A percentile compares a stretch with the other conserved stretches of the same genome.
Conservation (phyloP, 2,329 filamentous ascomycete species). For the Endoconidiophora polonica region DNA sequence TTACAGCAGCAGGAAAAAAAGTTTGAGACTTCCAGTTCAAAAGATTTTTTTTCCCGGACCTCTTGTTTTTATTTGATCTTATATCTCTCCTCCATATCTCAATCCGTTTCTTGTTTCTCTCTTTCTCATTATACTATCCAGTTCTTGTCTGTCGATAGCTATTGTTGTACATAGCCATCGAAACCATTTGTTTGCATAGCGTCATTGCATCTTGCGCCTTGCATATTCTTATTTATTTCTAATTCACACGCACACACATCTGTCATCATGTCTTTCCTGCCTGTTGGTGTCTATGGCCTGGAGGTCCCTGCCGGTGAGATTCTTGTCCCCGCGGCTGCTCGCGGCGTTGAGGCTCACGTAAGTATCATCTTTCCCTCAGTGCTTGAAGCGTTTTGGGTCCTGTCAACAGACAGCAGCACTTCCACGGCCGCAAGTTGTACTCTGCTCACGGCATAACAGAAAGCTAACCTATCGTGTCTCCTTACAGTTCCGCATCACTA, state of each 20-base stretch:
- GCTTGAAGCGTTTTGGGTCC: background rate
- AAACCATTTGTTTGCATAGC: conserved; percentile 3
- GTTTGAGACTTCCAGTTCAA: conserved; percentile 12
- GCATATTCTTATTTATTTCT: background rate
- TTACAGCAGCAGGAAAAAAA: conserved; percentile 14
- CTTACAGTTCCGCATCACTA: conserved; percentile 80
- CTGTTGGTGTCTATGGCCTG: conserved; percentile 79
- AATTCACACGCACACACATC: background rate
- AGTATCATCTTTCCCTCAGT: conserved; percentile 23
- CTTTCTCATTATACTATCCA: conserved; percentile 1
- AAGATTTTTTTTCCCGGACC: conserved; percentile 5
- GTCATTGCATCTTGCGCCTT: conserved; percentile 13
- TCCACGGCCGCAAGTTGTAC: conserved; percentile 11
- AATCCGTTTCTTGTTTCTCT: background rate
- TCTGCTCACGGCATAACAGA: background rate
- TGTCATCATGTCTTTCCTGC: conserved; percentile 37
- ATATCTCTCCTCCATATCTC: conserved; percentile 10
- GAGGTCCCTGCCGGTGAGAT: conserved; percentile 75
- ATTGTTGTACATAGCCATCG: background rate
- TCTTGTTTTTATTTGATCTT: background rate
- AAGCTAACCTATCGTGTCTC: conserved; percentile 17
- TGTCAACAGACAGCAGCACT: background rate
- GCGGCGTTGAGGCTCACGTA: conserved; percentile 72
- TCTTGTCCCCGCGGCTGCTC: conserved; percentile 54
- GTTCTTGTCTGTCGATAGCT: background rate